Evolutionary conservation across 495 filamentous ascomycete genomes (phyloP), one percentile per base, ranked within the genome.

Genomic region (Neurospora sp.): DNA sequence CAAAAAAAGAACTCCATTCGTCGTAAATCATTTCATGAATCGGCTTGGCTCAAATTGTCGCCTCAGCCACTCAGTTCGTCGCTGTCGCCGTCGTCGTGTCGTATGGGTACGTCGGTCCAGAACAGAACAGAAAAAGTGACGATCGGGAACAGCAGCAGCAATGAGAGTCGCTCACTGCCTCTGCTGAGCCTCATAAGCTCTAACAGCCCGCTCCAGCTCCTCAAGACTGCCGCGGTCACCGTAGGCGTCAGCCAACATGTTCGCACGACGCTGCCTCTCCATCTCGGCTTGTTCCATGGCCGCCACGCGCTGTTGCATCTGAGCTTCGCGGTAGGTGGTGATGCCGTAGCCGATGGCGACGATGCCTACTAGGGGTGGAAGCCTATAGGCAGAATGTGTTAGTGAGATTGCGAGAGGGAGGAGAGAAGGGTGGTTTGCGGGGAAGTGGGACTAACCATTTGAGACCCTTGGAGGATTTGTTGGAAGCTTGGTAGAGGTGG

Each of bases 141-240:
- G 31, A 5, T 35, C 31, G 31, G 31, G 31, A 35, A 35, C 31
- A 35, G 31, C 7, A 61, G 16, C 38, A 31, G 53, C 22, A 16
- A 8, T 61, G 53, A 61, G 53, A 71, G 31, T 35, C 2, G 22
- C 16, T 42, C 31, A 59, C 70, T 27, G 40, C 72, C 77, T 73
- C 75, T 74, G 73, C 61, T 78, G 79, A 37, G 73, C 70, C 70
- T 87, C 83, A 70, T 89, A 89, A 8, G 83, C 81, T n/a, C 82
- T 79, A 70, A 90, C 78, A n/a, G 89, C 89, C 8, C 86, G 81
- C 75, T 89, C 86, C 44, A 90, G 79, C 79, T 87, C 88, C 22
- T 85, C 81, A 18, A 90, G 69, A 74, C 84, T 88, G 7, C 81
- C 81, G 70, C 89, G 85, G 72, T 87, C 86, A n/a, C 88, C 88